Conservation (phyloP, 2,329 filamentous ascomycete species). For the Alternaria brassicae region DNA sequence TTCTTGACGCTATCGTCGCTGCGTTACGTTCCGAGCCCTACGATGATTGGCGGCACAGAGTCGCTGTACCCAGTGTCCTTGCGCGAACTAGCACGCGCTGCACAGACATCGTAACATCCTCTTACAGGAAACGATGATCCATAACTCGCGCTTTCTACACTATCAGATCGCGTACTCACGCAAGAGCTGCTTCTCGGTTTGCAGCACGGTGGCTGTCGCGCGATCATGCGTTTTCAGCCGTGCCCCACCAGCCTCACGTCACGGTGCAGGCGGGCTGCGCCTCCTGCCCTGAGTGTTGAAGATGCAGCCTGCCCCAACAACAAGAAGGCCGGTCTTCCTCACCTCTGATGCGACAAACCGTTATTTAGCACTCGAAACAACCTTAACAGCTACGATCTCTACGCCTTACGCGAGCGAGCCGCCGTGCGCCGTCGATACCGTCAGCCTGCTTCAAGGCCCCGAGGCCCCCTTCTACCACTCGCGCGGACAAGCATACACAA, state of each 20-base stretch:
- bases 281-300: slow-evolving; percentile 7
- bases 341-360: slow-evolving; percentile 6
- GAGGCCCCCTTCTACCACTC: slow-evolving; percentile 9
- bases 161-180: not conserved
- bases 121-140: not conserved
- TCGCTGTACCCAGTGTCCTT: not conserved
- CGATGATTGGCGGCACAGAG: not conserved
- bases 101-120: not conserved
- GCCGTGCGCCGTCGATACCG: slow-evolving; percentile 9
- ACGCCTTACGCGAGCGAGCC: slow-evolving; percentile 8
- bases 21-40: not conserved
- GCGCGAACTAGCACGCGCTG: not conserved
- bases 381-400: slow-evolving; percentile 2
- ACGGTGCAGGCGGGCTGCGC: slow-evolving; percentile 16
- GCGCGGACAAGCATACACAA: slow-evolving; percentile 9
- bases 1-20: not conserved
- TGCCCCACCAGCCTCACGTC: slow-evolving; percentile 18
- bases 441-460: slow-evolving; percentile 14
- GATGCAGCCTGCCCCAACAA: slow-evolving; percentile 13
- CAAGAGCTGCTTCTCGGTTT: slow-evolving; percentile 2
- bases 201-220: slow-evolving; percentile 6
- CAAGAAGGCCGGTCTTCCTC: slow-evolving; percentile 7
- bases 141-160: not conserved
- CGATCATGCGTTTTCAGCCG: slow-evolving; percentile 17
- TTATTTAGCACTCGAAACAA: slow-evolving; percentile 4